phyloP scores from a whole-genome alignment of 75 land plant genomes.

The Selaginella moellendorffii region DNA sequence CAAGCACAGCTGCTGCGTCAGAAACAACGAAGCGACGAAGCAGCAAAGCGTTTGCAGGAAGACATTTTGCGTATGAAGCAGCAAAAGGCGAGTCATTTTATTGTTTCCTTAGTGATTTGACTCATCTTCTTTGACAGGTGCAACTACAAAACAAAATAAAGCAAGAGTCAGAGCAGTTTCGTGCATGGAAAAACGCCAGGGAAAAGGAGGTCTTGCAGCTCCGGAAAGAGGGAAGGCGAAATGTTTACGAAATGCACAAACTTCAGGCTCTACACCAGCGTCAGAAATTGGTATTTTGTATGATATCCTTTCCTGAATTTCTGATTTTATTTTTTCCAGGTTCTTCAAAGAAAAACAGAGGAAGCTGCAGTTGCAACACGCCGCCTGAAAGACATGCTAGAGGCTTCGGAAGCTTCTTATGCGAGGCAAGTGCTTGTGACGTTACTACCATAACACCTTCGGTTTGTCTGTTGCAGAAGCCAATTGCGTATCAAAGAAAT shows the following conservation, averaged over 20 bases:
- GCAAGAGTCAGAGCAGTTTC: conserved; percentile 97
- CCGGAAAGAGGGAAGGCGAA: conserved; percentile 81
- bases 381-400: conserved; percentile 82
- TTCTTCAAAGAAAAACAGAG: conserved; percentile 95
- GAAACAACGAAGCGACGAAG: conserved; percentile 95
- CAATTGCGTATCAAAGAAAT: conserved; percentile 1
- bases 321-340: too few species aligned
- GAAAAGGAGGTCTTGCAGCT: conserved; percentile 99
- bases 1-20: conserved; percentile 87
- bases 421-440: background rate
- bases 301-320: too few species aligned
- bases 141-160: conserved; percentile 95
- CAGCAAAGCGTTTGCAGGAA: conserved; percentile 82
- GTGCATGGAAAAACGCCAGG: conserved; percentile 79
- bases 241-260: conserved; percentile 98
- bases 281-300: conserved; percentile 95
- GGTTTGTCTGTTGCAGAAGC: background rate
- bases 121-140: too few species aligned
- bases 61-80: conserved; percentile 78
- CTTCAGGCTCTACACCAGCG: conserved; percentile 73
- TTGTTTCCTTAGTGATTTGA: too few species aligned
- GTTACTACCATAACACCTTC: too few species aligned
- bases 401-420: conserved; percentile 57
- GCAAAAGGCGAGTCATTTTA: conserved; percentile 45
- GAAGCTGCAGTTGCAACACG: conserved; percentile 99